Percentiles rank a stretch among this genome's conserved stretches.
Evolutionary conservation across 2,329 filamentous ascomycete genomes (phyloP).

Genomic region (Colletotrichum endophyticum): DNA sequence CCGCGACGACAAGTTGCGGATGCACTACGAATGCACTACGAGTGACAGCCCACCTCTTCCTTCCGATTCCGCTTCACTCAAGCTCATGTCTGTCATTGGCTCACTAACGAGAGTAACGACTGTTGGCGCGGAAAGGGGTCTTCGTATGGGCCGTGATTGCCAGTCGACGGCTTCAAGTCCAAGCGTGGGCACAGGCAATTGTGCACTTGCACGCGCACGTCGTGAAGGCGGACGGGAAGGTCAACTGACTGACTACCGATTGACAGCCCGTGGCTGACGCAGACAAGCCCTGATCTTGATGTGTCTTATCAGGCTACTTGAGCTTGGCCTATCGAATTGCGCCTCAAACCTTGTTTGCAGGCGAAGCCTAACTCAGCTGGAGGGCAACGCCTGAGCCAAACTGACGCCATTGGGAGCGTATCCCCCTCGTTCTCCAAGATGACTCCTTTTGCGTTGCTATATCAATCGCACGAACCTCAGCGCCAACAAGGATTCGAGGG

Average conservation of each 20-base stretch:
- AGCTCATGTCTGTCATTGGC: slow-evolving; percentile 8
- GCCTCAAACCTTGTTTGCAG: slow-evolving; percentile 2
- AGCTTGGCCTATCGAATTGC: not conserved
- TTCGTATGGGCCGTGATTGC: not conserved
- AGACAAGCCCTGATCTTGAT: not conserved
- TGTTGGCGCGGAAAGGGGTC: not conserved
- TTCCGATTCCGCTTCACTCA: not conserved
- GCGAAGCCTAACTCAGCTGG: not conserved
- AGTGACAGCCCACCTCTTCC: slow-evolving; percentile 4
- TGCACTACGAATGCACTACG: not conserved
- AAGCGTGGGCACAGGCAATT: slow-evolving; percentile 10
- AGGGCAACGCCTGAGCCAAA: not conserved
- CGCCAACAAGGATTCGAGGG: slow-evolving; percentile 1
- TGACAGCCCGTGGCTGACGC: slow-evolving; percentile 1
- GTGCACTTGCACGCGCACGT: not conserved
- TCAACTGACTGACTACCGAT: not conserved
- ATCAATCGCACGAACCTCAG: slow-evolving; percentile 21
- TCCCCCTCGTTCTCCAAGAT: not conserved
- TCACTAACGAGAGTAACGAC: not conserved
- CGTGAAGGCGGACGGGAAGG: not conserved
- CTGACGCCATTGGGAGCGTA: not conserved
- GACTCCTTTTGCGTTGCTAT: slow-evolving; percentile 15
- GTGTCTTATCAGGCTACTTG: not conserved
- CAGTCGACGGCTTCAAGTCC: slow-evolving; percentile 4
- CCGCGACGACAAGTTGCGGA: slow-evolving; percentile 1